phyloP scores from a whole-genome alignment of 2,329 filamentous ascomycete genomes.

The Fusarium fracticaudum region DNA sequence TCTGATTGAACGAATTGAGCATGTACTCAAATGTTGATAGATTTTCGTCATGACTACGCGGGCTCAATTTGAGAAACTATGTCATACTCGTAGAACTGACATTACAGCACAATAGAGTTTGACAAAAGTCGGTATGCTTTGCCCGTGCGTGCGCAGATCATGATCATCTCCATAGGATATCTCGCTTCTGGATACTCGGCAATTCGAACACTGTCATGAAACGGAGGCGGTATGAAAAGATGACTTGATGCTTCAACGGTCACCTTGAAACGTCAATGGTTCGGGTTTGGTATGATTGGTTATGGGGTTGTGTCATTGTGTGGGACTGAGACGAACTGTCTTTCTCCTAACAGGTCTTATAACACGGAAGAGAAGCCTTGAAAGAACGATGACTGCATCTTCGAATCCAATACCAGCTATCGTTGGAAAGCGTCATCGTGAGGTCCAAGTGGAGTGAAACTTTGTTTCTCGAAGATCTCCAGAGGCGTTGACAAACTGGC shows the following conservation, averaged over 20 bases:
- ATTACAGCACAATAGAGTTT: not conserved
- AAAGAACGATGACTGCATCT: not conserved
- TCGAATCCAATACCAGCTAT: not conserved
- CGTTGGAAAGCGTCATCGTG: not conserved
- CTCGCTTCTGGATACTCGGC: not conserved
- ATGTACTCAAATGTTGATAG: not conserved
- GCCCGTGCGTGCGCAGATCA: not conserved
- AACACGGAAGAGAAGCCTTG: not conserved
- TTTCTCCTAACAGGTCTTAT: not conserved
- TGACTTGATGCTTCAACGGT: not conserved
- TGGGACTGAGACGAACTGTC: not conserved
- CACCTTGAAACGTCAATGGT: conserved; percentile 5
- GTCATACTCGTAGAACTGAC: not conserved
- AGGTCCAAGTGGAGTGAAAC: not conserved
- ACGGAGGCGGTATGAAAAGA: not conserved
- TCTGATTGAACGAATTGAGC: not conserved
- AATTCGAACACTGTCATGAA: not conserved
- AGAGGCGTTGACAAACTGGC: not conserved
- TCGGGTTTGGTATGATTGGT: not conserved
- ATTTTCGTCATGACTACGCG: not conserved
- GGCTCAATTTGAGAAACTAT: not conserved
- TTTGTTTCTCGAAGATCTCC: not conserved
- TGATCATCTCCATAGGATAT: not conserved
- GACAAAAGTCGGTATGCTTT: not conserved
- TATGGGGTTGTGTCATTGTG: not conserved